Evolutionary conservation across 208 protist species (phyloP).

Genomic region (Zelonia costaricensis): DNA sequence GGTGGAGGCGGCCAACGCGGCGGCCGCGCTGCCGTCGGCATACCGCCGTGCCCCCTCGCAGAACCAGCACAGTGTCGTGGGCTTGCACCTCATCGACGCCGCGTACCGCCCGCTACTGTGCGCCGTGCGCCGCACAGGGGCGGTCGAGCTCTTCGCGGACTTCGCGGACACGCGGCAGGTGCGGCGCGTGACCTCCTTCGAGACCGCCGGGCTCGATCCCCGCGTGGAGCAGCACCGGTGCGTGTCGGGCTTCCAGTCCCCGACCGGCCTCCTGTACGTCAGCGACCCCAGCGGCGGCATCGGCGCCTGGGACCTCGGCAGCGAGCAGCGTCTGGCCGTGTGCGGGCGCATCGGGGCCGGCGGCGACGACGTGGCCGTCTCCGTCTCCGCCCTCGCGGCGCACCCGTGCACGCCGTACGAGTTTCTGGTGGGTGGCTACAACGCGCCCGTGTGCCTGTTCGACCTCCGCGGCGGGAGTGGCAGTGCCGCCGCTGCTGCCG

Average conservation of each 20-base stretch:
- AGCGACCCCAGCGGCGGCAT: conserved; percentile 44
- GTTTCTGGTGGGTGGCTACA: conserved; percentile 26
- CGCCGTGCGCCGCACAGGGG: conserved; percentile 63
- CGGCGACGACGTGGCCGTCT: conserved; percentile 4
- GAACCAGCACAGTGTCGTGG: conserved; percentile 33
- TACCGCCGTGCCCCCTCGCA: conserved; percentile 15
- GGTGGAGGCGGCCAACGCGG: conserved; percentile 23
- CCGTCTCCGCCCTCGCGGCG: conserved; percentile 25
- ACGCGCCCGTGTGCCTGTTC: conserved; percentile 44
- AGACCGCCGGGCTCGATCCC: conserved; percentile 45
- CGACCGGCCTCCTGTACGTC: conserved; percentile 54
- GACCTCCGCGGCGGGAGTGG: conserved; percentile 28
- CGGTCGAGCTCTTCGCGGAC: conserved; percentile 60
- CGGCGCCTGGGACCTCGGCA: conserved; percentile 53
- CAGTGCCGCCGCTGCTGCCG: conserved; percentile 16
- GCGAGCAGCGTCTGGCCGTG: conserved; percentile 30
- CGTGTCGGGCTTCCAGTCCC: conserved; percentile 73
- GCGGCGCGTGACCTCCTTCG: conserved; percentile 67
- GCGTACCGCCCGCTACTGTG: conserved; percentile 69
- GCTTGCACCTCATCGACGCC: conserved; percentile 74
- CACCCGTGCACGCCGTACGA: conserved; percentile 39
- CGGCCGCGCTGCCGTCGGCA: conserved; percentile 20
- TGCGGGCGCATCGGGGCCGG: conserved; percentile 26
- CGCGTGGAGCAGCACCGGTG: conserved; percentile 39
- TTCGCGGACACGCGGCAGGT: conserved; percentile 37